These are phyloP conservation scores for Alternaria triticimaculans DNA, from an alignment of 2,329 filamentous ascomycete genomes.

Conservation along the genomic window DNA sequence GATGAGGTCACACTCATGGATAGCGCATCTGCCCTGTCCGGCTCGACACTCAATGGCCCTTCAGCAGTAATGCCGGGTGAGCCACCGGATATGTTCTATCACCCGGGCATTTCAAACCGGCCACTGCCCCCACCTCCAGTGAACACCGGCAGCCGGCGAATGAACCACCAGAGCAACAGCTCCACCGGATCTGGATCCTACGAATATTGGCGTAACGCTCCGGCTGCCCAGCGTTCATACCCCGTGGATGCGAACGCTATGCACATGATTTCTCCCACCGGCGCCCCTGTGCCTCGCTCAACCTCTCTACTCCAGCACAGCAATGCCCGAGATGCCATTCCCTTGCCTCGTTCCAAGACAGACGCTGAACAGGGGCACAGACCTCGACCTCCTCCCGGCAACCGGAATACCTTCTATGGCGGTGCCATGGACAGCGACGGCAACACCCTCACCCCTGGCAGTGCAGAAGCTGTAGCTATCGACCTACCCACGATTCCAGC, in stretches of 20 bases:
- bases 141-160: slow-evolving; percentile 57
- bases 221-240: slow-evolving; percentile 40
- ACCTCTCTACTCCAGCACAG: slow-evolving; percentile 80
- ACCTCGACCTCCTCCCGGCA: slow-evolving; percentile 49
- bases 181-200: slow-evolving; percentile 55
- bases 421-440: slow-evolving; percentile 50
- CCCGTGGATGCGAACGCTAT: slow-evolving; percentile 38
- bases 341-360: slow-evolving; percentile 91
- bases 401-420: slow-evolving; percentile 46
- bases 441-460: slow-evolving; percentile 63
- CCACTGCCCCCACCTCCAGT: slow-evolving; percentile 71
- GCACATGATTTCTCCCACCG: slow-evolving; percentile 42
- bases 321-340: slow-evolving; percentile 76
- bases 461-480: slow-evolving; percentile 64
- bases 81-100: slow-evolving; percentile 91
- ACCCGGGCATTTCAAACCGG: slow-evolving; percentile 74
- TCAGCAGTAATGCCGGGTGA: slow-evolving; percentile 57
- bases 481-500: slow-evolving; percentile 85
- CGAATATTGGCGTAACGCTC: slow-evolving; percentile 47
- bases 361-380: slow-evolving; percentile 73
- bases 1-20: slow-evolving; percentile 70
- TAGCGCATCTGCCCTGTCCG: slow-evolving; percentile 27
- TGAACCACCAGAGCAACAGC: slow-evolving; percentile 45
- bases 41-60: slow-evolving; percentile 31
- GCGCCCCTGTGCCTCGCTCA: slow-evolving; percentile 45